phyloP scores from a whole-genome alignment of 225 moss, liverwort and hornwort genomes.

The Pseudisothecium myosuroides region DNA sequence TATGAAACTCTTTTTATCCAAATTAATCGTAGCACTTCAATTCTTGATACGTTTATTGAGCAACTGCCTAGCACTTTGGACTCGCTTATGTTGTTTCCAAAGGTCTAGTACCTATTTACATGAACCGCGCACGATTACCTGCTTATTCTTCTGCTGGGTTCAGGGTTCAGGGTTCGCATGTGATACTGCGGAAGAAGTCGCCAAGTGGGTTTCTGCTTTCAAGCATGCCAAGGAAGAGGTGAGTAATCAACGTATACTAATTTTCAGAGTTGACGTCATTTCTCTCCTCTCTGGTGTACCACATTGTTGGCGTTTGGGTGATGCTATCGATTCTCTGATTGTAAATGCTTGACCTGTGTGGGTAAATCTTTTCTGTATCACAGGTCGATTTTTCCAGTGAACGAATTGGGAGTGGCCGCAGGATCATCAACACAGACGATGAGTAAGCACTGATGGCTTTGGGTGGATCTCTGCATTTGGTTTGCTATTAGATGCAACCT shows the following conservation, averaged over 20 bases:
- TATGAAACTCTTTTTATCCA: not conserved
- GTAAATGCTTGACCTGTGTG: not conserved
- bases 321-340: not conserved
- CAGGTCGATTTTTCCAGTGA: conserved; percentile 33
- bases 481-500: not conserved
- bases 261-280: not conserved
- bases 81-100: not conserved
- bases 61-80: not conserved
- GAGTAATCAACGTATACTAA: not conserved
- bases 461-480: not conserved
- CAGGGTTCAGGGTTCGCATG: conserved; percentile 68
- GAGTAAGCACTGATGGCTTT: conserved; percentile 30
- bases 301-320: not conserved
- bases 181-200: conserved; percentile 55
- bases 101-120: not conserved
- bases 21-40: not conserved
- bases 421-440: conserved; percentile 45
- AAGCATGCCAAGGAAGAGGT: conserved; percentile 78
- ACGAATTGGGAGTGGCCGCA: conserved; percentile 38
- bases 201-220: conserved; percentile 67
- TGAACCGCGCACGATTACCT: not conserved
- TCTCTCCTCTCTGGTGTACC: not conserved
- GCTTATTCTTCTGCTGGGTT: not conserved
- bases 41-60: not conserved
- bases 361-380: not conserved